Conservation (phyloP, 2,329 filamentous ascomycete genomes). For the Lachnellula suecica region DNA sequence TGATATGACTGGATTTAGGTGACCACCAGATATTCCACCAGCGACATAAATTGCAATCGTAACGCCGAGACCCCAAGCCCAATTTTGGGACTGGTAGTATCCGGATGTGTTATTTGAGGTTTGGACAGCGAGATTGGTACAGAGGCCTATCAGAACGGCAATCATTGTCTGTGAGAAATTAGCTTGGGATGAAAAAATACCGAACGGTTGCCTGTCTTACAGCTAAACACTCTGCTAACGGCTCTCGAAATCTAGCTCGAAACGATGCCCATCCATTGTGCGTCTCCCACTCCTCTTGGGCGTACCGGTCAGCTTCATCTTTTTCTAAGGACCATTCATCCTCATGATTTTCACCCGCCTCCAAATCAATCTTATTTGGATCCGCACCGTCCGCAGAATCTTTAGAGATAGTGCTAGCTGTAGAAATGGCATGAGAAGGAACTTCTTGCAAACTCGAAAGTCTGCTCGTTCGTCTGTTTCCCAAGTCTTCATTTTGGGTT, state of each 20-base stretch:
- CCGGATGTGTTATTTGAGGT: constrained; percentile 24
- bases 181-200: background rate
- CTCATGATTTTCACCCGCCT: background rate
- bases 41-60: constrained; percentile 41
- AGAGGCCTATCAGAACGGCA: constrained; percentile 43
- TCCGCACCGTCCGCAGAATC: background rate
- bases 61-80: constrained; percentile 51
- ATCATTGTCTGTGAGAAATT: constrained; percentile 10
- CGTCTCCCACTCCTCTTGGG: constrained; percentile 4
- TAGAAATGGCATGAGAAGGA: background rate
- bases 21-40: constrained; percentile 19
- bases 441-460: constrained; percentile 5
- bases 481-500: background rate
- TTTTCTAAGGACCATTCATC: constrained; percentile 1
- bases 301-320: background rate
- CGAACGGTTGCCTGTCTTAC: constrained; percentile 6
- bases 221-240: constrained; percentile 50
- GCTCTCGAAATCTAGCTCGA: constrained; percentile 48
- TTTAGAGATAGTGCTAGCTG: background rate
- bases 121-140: constrained; percentile 43
- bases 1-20: constrained; percentile 20
- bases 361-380: background rate
- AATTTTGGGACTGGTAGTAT: constrained; percentile 41
- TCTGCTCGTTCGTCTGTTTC: background rate
- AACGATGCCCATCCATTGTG: constrained; percentile 40